phyloP scores from a whole-genome alignment of 2,329 filamentous ascomycete species.

The Sclerotinia spermophila region DNA sequence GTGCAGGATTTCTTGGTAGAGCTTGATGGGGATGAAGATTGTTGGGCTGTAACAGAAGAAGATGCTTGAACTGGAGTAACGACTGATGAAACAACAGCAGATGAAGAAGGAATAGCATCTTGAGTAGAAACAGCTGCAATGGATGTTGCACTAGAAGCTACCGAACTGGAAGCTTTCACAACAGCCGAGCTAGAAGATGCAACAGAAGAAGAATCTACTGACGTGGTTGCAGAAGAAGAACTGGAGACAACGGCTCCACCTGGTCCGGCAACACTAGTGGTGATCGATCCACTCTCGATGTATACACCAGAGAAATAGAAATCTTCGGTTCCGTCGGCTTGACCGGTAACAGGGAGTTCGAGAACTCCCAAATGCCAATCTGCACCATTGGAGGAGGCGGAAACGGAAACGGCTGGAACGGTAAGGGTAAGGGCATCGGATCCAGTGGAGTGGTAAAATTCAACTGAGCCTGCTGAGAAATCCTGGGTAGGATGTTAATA shows the following conservation, averaged over 20 bases:
- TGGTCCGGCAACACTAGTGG: slow-evolving; percentile 40
- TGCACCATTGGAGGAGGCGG: slow-evolving; percentile 61
- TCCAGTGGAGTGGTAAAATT: slow-evolving; percentile 68
- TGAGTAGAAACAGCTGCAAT: slow-evolving; percentile 8
- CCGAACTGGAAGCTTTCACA: background rate
- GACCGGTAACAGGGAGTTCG: slow-evolving; percentile 56
- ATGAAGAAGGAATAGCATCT: background rate
- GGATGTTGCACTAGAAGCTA: background rate
- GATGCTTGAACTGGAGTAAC: background rate
- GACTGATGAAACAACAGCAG: background rate
- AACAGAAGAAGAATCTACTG: slow-evolving; percentile 15
- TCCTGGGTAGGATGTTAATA: slow-evolving; percentile 39
- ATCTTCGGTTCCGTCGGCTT: slow-evolving; percentile 56
- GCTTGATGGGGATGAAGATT: background rate
- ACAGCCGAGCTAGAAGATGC: no score
- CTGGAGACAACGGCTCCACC: slow-evolving; percentile 25
- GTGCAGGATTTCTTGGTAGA: slow-evolving; percentile 10
- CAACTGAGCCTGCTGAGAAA: slow-evolving; percentile 58
- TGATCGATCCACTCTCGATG: slow-evolving; percentile 56
- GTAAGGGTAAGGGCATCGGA: slow-evolving; percentile 53
- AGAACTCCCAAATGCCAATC: slow-evolving; percentile 73
- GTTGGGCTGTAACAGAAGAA: background rate
- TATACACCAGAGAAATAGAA: slow-evolving; percentile 71
- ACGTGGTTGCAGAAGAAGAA: slow-evolving; percentile 15
- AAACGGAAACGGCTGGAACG: slow-evolving; percentile 56